Conservation (phyloP, 1,284 basidiomycete species). For the Porphyrellus sp. region DNA sequence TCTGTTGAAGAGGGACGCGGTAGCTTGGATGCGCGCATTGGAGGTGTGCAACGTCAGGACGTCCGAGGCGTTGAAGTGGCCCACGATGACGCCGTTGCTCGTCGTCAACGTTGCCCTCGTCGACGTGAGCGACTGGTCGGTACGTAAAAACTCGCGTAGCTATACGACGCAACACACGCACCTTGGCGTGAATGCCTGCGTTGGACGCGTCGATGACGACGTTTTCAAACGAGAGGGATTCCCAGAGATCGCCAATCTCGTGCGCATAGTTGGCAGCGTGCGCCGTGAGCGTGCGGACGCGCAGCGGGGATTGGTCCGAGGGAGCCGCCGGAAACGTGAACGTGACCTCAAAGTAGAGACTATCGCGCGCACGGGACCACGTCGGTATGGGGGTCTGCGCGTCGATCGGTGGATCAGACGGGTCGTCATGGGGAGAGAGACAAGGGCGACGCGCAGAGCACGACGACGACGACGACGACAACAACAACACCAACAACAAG, state of each 20-base stretch:
- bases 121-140: slow-evolving; percentile 28
- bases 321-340: slow-evolving; percentile 37
- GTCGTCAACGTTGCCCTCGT: slow-evolving; percentile 32
- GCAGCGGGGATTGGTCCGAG: slow-evolving; percentile 18
- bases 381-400: slow-evolving; percentile 17
- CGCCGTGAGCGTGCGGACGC: slow-evolving; percentile 33
- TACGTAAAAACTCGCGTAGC: background rate
- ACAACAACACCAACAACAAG: no score
- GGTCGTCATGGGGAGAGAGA: no score
- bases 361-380: slow-evolving; percentile 7
- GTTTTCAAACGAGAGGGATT: slow-evolving; percentile 31
- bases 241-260: slow-evolving; percentile 29
- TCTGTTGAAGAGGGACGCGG: slow-evolving; percentile 31
- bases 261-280: slow-evolving; percentile 33
- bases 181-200: slow-evolving; percentile 31
- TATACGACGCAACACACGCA: slow-evolving; percentile 12
- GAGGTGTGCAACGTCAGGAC: slow-evolving; percentile 37
- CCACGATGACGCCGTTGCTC: slow-evolving; percentile 39
- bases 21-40: slow-evolving; percentile 38
- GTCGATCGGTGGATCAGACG: background rate
- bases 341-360: slow-evolving; percentile 32
- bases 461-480: no score
- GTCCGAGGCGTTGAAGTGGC: slow-evolving; percentile 39
- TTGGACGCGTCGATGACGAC: slow-evolving; percentile 29
- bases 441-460: no score